phyloP scores from a whole-genome alignment of 129 eudicot species.

The Escallonia rubra region DNA sequence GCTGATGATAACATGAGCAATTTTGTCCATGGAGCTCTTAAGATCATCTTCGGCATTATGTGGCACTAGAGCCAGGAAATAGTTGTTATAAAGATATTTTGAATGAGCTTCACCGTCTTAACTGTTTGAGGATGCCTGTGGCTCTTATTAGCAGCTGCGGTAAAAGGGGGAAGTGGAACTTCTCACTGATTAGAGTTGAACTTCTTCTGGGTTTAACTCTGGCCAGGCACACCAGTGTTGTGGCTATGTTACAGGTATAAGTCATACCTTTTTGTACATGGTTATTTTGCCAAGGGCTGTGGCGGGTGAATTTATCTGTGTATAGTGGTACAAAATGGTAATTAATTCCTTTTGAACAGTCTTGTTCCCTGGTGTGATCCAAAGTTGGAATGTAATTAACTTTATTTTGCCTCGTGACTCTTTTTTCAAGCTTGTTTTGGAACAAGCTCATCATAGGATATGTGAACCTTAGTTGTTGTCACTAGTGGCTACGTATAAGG shows the following conservation, averaged over 20 bases:
- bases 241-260: neutral
- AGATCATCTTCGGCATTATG: conserved; percentile 28
- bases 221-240: neutral
- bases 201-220: neutral
- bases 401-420: no score
- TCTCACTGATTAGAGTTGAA: neutral
- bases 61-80: conserved; percentile 18
- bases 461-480: no score
- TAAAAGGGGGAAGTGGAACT: conserved; percentile 3
- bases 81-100: conserved; percentile 17
- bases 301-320: neutral
- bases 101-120: conserved; percentile 34
- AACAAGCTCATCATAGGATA: no score
- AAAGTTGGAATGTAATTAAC: no score
- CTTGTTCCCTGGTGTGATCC: neutral
- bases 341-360: neutral
- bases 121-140: conserved; percentile 13
- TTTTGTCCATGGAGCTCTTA: conserved; percentile 10
- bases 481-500: no score
- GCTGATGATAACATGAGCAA: neutral
- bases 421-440: no score
- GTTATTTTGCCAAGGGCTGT: neutral
- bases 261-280: neutral
- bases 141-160: neutral
- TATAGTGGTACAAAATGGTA: neutral